A percentile compares a stretch with the other conserved stretches of the same genome.
Conservation (phyloP, 2,329 filamentous ascomycete species). For the Fusarium oligoseptatum region DNA sequence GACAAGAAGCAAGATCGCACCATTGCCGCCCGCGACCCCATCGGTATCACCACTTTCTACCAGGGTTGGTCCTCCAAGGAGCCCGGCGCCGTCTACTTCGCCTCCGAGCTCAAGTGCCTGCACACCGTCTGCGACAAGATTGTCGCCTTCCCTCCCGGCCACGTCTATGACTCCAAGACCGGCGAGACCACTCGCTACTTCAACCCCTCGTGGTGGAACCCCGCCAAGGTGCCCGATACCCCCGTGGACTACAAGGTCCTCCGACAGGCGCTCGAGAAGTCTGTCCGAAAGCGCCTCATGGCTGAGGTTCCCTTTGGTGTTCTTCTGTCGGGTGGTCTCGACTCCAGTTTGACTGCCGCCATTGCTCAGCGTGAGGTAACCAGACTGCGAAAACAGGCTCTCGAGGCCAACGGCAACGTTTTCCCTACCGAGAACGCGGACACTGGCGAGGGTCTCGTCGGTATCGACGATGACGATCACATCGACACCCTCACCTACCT, state of each 20-base stretch:
- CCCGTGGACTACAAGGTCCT: slow-evolving; percentile 88
- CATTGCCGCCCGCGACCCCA: slow-evolving; percentile 94
- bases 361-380: slow-evolving; percentile 95
- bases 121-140: slow-evolving; percentile 96
- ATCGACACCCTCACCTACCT: slow-evolving; percentile 91
- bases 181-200: slow-evolving; percentile 89
- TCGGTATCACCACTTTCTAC: slow-evolving; percentile 97
- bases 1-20: slow-evolving; percentile 95
- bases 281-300: slow-evolving; percentile 97
- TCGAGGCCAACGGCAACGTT: slow-evolving; percentile 60
- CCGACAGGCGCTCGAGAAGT: slow-evolving; percentile 85
- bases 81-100: slow-evolving; percentile 91
- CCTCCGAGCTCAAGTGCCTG: slow-evolving; percentile 95
- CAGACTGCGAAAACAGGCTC: slow-evolving; percentile 76
- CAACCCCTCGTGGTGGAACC: slow-evolving; percentile 93
- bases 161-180: slow-evolving; percentile 95
- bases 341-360: slow-evolving; percentile 93
- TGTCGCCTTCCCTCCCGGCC: slow-evolving; percentile 92
- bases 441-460: slow-evolving; percentile 81
- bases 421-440: slow-evolving; percentile 68
- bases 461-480: slow-evolving; percentile 93
- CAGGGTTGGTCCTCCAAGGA: slow-evolving; percentile 90
- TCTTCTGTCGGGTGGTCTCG: slow-evolving; percentile 91
- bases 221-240: slow-evolving; percentile 79
- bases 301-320: slow-evolving; percentile 98